These are phyloP conservation scores for Nicotiana tabacum DNA, from an alignment of 257 asterid genomes.

Conservation along the genomic window DNA sequence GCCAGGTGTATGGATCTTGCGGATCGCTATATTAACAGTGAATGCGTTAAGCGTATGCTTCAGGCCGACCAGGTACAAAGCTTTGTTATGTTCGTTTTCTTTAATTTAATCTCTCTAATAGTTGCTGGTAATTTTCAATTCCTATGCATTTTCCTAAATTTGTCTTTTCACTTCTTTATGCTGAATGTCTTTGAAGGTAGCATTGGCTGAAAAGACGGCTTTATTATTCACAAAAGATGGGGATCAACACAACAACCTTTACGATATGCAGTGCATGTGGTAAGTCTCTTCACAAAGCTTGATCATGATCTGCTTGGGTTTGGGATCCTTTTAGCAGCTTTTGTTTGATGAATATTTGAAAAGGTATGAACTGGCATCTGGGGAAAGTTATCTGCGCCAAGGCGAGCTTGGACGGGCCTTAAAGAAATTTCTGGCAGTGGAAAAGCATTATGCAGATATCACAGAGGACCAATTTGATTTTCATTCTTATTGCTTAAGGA, in stretches of 20 bases:
- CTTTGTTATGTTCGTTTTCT: neutral
- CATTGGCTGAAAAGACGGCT: conserved; percentile 91
- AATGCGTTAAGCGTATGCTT: conserved; percentile 96
- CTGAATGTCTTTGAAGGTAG: conserved; percentile 48
- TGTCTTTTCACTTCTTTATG: conserved; percentile 10
- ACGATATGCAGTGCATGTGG: conserved; percentile 99
- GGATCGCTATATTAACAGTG: conserved; percentile 94
- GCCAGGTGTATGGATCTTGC: conserved; percentile 99
- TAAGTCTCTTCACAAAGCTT: conserved; percentile 19
- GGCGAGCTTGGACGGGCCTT: conserved; percentile 92
- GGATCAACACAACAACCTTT: conserved; percentile 91
- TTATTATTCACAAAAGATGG: conserved; percentile 96
- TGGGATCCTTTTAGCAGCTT: conserved; percentile 11
- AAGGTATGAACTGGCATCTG: conserved; percentile 97
- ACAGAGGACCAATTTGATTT: conserved; percentile 97
- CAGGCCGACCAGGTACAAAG: conserved; percentile 89
- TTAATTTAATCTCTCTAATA: neutral
- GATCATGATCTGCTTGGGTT: neutral
- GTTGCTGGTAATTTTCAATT: neutral
- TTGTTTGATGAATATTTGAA: conserved; percentile 12
- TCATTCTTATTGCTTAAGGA: conserved; percentile 94
- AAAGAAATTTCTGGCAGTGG: conserved; percentile 97
- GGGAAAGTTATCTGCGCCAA: conserved; percentile 94
- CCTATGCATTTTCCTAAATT: conserved; percentile 9
- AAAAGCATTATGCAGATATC: conserved; percentile 92